Conservation (phyloP, 106 monocot species). For the Dendrobium chrysotoxum region DNA sequence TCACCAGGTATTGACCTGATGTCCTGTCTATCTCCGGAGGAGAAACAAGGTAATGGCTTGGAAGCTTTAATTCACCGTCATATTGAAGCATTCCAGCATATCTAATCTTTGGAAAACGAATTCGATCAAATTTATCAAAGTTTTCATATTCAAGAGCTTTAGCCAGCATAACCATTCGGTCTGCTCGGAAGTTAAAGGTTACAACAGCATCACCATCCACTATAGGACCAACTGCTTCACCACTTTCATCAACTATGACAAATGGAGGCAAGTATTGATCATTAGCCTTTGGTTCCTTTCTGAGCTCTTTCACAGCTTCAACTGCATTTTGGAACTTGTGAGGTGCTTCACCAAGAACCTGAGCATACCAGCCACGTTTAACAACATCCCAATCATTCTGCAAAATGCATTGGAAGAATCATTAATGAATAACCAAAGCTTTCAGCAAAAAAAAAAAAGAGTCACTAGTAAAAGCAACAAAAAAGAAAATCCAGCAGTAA, state of each 20-base stretch:
- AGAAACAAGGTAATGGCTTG: conserved; percentile 67
- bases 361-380: conserved; percentile 98
- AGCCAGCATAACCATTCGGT: conserved; percentile 94
- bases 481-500: too few relatives aligned
- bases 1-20: conserved; percentile 94
- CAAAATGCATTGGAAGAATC: conserved; percentile 6
- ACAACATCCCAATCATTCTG: conserved; percentile 97
- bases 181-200: conserved; percentile 91
- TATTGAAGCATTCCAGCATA: conserved; percentile 99
- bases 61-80: conserved; percentile 95
- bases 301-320: conserved; percentile 86
- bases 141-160: conserved; percentile 93
- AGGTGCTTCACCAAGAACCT: conserved; percentile 97
- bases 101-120: conserved; percentile 73
- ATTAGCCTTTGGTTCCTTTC: conserved; percentile 53
- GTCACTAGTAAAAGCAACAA: too few relatives aligned
- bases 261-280: conserved; percentile 97
- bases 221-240: conserved; percentile 79
- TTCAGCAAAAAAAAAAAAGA: neutral
- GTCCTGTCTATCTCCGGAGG: conserved; percentile 97
- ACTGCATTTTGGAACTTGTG: conserved; percentile 72
- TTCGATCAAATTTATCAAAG: conserved; percentile 91
- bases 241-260: conserved; percentile 83
- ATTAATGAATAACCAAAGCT: conserved; percentile 1
- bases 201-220: conserved; percentile 97